phyloP scores from a whole-genome alignment of 2,329 filamentous ascomycete genomes.

The Elsinoe ampelina region DNA sequence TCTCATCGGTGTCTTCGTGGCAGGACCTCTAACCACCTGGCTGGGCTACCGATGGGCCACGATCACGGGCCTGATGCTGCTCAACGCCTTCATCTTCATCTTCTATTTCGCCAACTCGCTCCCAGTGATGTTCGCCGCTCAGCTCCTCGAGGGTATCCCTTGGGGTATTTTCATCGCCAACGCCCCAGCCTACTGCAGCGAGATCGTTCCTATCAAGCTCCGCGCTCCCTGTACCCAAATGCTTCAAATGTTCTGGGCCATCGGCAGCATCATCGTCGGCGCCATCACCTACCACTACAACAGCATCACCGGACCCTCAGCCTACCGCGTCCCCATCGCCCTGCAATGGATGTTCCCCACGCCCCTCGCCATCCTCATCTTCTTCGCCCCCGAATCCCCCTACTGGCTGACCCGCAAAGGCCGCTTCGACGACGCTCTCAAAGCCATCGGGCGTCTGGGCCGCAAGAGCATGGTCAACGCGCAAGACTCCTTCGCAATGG shows the following conservation, averaged over 20 bases:
- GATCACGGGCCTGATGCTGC: slow-evolving; percentile 44
- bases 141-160: slow-evolving; percentile 53
- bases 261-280: slow-evolving; percentile 52
- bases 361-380: slow-evolving; percentile 45
- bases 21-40: slow-evolving; percentile 50
- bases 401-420: slow-evolving; percentile 49
- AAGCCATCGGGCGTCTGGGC: slow-evolving; percentile 43
- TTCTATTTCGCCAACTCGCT: slow-evolving; percentile 48
- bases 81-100: slow-evolving; percentile 53
- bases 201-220: slow-evolving; percentile 52
- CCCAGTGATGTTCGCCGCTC: slow-evolving; percentile 41
- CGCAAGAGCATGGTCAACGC: slow-evolving; percentile 30
- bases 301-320: slow-evolving; percentile 21
- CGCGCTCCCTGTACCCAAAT: slow-evolving; percentile 52
- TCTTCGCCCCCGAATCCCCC: slow-evolving; percentile 42
- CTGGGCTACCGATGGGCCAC: slow-evolving; percentile 54
- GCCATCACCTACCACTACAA: slow-evolving; percentile 49
- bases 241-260: slow-evolving; percentile 58
- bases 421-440: slow-evolving; percentile 35
- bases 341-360: slow-evolving; percentile 53
- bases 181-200: slow-evolving; percentile 52
- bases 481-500: slow-evolving; percentile 46
- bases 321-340: slow-evolving; percentile 46
- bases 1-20: slow-evolving; percentile 50
- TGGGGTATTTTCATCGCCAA: slow-evolving; percentile 61